These are phyloP conservation scores for Iberis pinnata DNA, from an alignment of 345 rosid species.

Conservation along the genomic window DNA sequence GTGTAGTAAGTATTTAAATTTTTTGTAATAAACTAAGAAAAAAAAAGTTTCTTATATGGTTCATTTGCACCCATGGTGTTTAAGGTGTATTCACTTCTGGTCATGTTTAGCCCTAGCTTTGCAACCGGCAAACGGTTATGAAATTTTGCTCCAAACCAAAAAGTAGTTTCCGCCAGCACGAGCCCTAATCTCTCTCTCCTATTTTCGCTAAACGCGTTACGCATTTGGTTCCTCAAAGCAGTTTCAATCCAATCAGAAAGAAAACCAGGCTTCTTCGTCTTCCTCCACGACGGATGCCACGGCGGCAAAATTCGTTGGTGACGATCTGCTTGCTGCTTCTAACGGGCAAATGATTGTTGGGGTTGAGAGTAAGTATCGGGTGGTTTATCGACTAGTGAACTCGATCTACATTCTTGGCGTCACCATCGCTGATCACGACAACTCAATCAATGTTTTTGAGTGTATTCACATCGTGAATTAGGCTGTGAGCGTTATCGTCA, in stretches of 20 bases:
- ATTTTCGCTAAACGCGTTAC: constrained; percentile 86
- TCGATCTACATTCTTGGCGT: constrained; percentile 87
- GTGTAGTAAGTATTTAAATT: no score
- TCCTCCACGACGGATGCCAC: constrained; percentile 30
- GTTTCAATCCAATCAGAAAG: constrained; percentile 7
- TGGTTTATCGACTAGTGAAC: constrained; percentile 88
- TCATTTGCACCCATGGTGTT: no score
- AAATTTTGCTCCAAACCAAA: constrained; percentile 82
- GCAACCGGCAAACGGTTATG: constrained; percentile 81
- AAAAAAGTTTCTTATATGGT: no score
- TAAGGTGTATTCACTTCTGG: no score
- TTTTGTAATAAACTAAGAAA: no score
- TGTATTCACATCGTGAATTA: constrained; percentile 94
- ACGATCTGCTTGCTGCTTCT: constrained; percentile 92
- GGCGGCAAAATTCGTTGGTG: constrained; percentile 59
- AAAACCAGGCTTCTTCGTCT: constrained; percentile 26
- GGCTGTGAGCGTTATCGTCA: constrained; percentile 87
- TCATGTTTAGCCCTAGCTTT: constrained; percentile 86
- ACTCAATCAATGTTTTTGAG: constrained; percentile 83
- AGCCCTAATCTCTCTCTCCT: constrained; percentile 83
- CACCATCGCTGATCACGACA: constrained; percentile 80
- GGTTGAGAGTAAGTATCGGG: constrained; percentile 91
- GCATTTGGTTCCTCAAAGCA: constrained; percentile 58
- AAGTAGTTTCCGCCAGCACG: constrained; percentile 95
- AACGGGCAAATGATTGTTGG: constrained; percentile 96